A percentile compares a stretch with the other conserved stretches of the same genome.
These are phyloP conservation scores for Rutstroemia sp. DNA, from an alignment of 2,329 filamentous ascomycete species.

Conservation along the genomic window DNA sequence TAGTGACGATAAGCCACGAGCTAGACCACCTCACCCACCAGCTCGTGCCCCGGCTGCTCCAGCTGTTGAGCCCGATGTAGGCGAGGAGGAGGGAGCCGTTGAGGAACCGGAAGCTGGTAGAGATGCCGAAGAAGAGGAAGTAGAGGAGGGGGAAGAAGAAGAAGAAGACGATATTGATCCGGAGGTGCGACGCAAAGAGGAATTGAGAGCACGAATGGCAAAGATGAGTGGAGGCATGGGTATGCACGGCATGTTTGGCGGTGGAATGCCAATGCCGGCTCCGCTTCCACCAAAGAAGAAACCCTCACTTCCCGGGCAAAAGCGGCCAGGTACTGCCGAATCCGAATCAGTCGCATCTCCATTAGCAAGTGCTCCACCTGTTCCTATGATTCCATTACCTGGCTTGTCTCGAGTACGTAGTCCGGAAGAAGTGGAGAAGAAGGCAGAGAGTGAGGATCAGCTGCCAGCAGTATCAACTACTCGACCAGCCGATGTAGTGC, in stretches of 20 bases:
- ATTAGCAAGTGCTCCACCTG: conserved; percentile 41
- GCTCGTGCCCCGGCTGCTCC: conserved; percentile 34
- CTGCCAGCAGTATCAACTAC: conserved; percentile 39
- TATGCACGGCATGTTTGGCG: conserved; percentile 89
- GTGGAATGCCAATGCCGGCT: conserved; percentile 55
- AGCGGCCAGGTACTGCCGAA: conserved; percentile 34
- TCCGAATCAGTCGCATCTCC: conserved; percentile 38
- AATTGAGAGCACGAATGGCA: conserved; percentile 90
- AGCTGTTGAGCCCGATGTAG: conserved; percentile 34
- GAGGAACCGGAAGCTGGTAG: conserved; percentile 34
- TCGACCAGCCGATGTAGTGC: conserved; percentile 39
- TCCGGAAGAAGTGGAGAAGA: conserved; percentile 36
- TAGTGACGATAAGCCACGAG: conserved; percentile 49
- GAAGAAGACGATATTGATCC: conserved; percentile 83
- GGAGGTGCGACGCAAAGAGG: conserved; percentile 76
- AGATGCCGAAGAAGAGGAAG: conserved; percentile 53
- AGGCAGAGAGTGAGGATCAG: conserved; percentile 33
- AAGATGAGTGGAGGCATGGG: conserved; percentile 98
- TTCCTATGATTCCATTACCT: conserved; percentile 60
- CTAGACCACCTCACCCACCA: conserved; percentile 27
- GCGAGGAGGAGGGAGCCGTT: conserved; percentile 38
- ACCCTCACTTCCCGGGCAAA: conserved; percentile 34
- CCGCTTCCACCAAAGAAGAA: conserved; percentile 47
- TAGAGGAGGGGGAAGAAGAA: conserved; percentile 59
- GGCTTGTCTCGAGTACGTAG: conserved; percentile 56